Percentiles rank a stretch among this genome's conserved stretches.
Evolutionary conservation across 202 grass and related monocot genomes (phyloP).

Genomic region (Carex arenaria): DNA sequence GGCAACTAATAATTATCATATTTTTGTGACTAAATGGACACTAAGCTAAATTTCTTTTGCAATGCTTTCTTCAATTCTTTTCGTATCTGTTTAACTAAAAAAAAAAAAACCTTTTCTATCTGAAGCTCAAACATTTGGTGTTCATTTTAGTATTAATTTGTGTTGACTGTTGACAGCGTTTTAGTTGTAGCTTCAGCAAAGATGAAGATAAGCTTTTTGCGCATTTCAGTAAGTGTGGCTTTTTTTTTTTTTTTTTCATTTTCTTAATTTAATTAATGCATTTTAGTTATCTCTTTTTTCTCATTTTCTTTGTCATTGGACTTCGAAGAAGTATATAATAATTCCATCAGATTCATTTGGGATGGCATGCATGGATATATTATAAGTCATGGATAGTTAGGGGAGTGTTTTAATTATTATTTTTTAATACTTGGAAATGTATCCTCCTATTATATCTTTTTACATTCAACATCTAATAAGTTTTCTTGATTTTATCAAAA

Average conservation of each 20-base stretch:
- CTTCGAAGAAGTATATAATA: background rate
- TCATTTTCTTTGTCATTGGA: background rate
- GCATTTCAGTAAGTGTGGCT: background rate
- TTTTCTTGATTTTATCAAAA: background rate
- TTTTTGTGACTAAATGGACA: background rate
- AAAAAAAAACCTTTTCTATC: background rate
- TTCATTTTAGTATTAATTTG: background rate
- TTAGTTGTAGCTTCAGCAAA: background rate
- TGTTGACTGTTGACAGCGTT: background rate
- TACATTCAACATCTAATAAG: background rate
- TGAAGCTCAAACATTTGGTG: background rate
- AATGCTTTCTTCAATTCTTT: background rate
- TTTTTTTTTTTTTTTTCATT: background rate
- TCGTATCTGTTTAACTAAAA: background rate
- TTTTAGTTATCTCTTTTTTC: background rate
- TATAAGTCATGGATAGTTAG: background rate
- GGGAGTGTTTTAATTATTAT: no score
- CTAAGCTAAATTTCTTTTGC: background rate
- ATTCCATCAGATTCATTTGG: background rate
- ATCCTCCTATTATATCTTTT: background rate
- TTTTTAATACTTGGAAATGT: background rate
- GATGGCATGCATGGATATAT: no score
- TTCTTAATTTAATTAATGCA: background rate
- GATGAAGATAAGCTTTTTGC: background rate
- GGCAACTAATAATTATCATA: background rate